Evolutionary conservation across 2,329 filamentous ascomycete species (phyloP), one percentile per base, ranked within the genome.

Genomic region (Colletotrichum sp.): DNA sequence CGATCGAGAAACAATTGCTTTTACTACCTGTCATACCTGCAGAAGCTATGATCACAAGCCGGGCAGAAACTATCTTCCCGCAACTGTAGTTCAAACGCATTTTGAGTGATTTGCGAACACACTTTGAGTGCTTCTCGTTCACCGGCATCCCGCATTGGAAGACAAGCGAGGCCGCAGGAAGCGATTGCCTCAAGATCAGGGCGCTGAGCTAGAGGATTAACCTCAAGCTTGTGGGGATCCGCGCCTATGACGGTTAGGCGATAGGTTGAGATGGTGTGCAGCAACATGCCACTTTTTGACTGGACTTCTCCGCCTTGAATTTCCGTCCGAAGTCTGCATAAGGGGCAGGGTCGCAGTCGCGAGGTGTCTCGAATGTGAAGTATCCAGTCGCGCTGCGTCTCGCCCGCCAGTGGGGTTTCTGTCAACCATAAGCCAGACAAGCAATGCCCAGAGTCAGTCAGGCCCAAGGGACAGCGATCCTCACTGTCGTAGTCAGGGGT

Each of bases 341-440:
- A 64, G 69, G 63, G 36, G 32, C 55, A 64, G 32, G 55, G 30
- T 30, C 15, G 61, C 55, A 6, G 18, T 58, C 38, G 34, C 48
- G 43, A 18, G 43, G 43, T 26, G 69, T 75, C 73, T 73, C 69
- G 57, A 75, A 36, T 58, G 30, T 67, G 63, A 67, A 34, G 64
- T 72, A 24, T 36, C 32, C 63, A 36, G 30, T 57, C 32, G 55
- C 63, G 16, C 48, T 30, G 26, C n/a, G 38, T 58, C 63, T 36
- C 34, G 36, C 8, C 43, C 5, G 12, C n/a, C 36, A 12, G 66
- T 30, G 58, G 71, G 66, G 55, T 36, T 43, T 69, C 67, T 64
- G 58, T 71, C 58, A 63, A 48, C 24, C 10, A 6, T 21, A 36
- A 55, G 4, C 6, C 24, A 26, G 55, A 38, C 12, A 26, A 21